A percentile compares a stretch with the other conserved stretches of the same genome.
Conservation (phyloP, 2,329 filamentous ascomycete species). For the Corinectria fuckeliana region DNA sequence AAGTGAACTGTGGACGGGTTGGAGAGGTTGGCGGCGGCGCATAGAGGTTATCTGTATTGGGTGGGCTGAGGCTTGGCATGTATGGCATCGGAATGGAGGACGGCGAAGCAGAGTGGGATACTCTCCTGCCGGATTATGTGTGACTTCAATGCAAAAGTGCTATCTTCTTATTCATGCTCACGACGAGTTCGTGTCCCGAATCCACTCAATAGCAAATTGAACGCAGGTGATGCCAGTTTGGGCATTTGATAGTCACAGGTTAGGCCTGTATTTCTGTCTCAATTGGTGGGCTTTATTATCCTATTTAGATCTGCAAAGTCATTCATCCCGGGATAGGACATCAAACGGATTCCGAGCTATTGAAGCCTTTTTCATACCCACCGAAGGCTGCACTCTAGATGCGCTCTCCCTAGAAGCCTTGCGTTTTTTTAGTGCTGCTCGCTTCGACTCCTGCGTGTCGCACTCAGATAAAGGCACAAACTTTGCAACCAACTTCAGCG, state of each 20-base stretch:
- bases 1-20: not conserved
- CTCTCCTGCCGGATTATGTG: constrained; percentile 1
- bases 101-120: not conserved
- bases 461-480: constrained; percentile 24
- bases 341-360: constrained; percentile 34
- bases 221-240: not conserved
- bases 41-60: not conserved
- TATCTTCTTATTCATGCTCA: not conserved
- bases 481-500: constrained; percentile 23
- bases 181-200: not conserved
- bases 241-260: not conserved
- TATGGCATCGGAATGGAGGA: not conserved
- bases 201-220: not conserved
- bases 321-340: constrained; percentile 29
- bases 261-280: not conserved
- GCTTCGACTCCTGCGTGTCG: not conserved
- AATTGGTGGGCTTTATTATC: too few relatives aligned
- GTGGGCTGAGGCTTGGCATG: not conserved
- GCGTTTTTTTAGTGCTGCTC: constrained; percentile 15
- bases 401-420: constrained; percentile 13
- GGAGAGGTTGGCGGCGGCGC: constrained; percentile 1
- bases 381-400: not conserved
- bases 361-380: constrained; percentile 10
- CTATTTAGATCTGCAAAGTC: not conserved
- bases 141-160: not conserved